Conservation (phyloP, 495 filamentous ascomycete species). For the Podospora bellae-mahoneyi region DNA sequence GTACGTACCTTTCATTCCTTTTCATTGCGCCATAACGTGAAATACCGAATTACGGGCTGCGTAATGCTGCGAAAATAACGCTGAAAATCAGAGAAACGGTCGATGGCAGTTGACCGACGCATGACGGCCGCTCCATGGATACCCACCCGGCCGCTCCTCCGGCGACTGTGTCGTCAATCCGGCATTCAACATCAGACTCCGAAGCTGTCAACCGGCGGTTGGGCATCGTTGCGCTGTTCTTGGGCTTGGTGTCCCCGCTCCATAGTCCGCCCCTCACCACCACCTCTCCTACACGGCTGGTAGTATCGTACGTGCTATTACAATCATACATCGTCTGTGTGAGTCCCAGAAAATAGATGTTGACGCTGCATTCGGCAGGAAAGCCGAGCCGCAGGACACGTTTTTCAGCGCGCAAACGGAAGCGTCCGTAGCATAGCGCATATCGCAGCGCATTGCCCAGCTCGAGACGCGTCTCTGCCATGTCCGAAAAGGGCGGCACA, state of each 20-base stretch:
- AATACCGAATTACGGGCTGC: background rate
- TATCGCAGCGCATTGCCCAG: slow-evolving; percentile 15
- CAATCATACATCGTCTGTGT: background rate
- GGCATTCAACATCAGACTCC: background rate
- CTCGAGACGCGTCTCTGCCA: slow-evolving; percentile 10
- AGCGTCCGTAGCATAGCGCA: slow-evolving; percentile 19
- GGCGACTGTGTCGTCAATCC: background rate
- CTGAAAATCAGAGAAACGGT: slow-evolving; percentile 6
- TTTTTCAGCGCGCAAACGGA: slow-evolving; percentile 18
- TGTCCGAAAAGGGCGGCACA: slow-evolving; percentile 24
- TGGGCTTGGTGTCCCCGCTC: background rate
- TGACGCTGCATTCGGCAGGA: slow-evolving; percentile 11
- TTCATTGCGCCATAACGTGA: slow-evolving; percentile 12
- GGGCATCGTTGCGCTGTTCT: slow-evolving; percentile 4
- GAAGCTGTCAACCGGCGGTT: slow-evolving; percentile 17
- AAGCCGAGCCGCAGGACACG: slow-evolving; percentile 1
- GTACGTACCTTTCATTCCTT: slow-evolving; percentile 17
- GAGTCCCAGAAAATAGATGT: background rate
- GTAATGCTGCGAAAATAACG: background rate
- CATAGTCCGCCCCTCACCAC: background rate
- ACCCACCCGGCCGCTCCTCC: slow-evolving; percentile 10
- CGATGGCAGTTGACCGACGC: slow-evolving; percentile 1
- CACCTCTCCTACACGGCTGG: background rate
- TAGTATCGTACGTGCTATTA: background rate
- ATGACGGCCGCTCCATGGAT: slow-evolving; percentile 4